Evolutionary conservation across 352 stramenopile genomes (phyloP), one percentile per base, ranked within the genome.

Genomic region (Phytophthora uliginosa): DNA sequence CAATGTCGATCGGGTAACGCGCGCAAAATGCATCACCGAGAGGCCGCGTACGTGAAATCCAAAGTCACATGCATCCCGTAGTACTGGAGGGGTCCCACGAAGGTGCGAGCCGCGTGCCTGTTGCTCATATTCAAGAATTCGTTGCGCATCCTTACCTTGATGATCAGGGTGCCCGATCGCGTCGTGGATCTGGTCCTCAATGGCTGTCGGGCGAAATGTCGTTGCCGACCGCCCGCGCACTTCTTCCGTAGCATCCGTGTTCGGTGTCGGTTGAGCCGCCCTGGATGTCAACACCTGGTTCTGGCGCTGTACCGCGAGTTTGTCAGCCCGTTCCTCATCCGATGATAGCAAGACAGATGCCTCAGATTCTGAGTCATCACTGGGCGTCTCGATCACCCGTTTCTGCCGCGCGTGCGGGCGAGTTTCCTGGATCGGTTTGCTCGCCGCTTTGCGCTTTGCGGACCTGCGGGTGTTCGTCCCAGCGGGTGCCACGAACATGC

Each of bases 111-210:
- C 59, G 31, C 20, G 59, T 20, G 59, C 33, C 59, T 66, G 56
- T 24, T 66, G 40, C 1, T 5, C 53, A 62, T n/a, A 69, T 58
- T 69, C 62, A 63, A 69, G 62, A 50, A 69, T 26, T 40, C 24
- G 62, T 58, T 69, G 62, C 10, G 24, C 20, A 7, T 58, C 52
- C 62, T 63, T 69, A 62, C 34, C 50, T 66, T 66, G 13, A 22
- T 59, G 3, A 20, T 62, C 28, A 6, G 53, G 38, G 28, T 69
- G 62, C 2, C 8, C 42, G 34, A 69, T 69, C 4, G 26, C 40
- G 10, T 31, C 26, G 33, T 31, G 28, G 62, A 9, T 7, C 59
- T 52, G 15, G 57, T 7, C 9, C 40, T 69, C 40, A 4, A 63
- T 5, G 3, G 62, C 7, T n/a, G 62, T 57, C 3, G 62, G 52